Evolutionary conservation across 371 early-diverging fungal genomes (phyloP).

Genomic region (Phascolomyces articulosus): DNA sequence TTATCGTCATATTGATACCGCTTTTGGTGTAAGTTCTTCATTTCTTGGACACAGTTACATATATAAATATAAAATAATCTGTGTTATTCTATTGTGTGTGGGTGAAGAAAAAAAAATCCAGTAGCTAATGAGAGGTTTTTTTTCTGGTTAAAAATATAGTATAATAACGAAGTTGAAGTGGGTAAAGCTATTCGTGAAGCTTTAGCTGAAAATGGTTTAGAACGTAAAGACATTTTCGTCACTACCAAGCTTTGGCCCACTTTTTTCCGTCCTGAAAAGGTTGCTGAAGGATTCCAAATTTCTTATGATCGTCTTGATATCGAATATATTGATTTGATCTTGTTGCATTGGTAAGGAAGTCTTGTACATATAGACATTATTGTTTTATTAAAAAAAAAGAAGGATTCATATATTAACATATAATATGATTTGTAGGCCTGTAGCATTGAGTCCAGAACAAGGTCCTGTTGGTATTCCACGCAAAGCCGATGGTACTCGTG

Average conservation of each 20-base stretch:
- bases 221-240: slow-evolving; percentile 80
- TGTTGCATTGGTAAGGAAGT: slow-evolving; percentile 62
- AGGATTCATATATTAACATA: neutral
- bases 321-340: slow-evolving; percentile 76
- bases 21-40: slow-evolving; percentile 28
- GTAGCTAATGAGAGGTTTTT: neutral
- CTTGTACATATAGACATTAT: too few relatives aligned
- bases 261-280: slow-evolving; percentile 46
- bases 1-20: slow-evolving; percentile 65
- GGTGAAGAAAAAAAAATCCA: too few relatives aligned
- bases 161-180: slow-evolving; percentile 74
- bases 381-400: too few relatives aligned
- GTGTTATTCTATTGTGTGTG: too few relatives aligned
- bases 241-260: slow-evolving; percentile 88
- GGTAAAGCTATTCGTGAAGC: slow-evolving; percentile 63
- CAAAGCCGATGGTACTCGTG: slow-evolving; percentile 41
- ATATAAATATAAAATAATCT: neutral
- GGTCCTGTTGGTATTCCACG: slow-evolving; percentile 33
- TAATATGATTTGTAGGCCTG: slow-evolving; percentile 21
- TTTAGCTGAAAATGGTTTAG: slow-evolving; percentile 48
- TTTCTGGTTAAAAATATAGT: slow-evolving; percentile 17
- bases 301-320: slow-evolving; percentile 58
- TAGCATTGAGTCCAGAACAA: slow-evolving; percentile 39
- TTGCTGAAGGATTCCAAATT: slow-evolving; percentile 48
- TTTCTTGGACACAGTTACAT: neutral